Percentiles rank a stretch among this genome's conserved stretches.
These are phyloP conservation scores for Taiozyma sp. DNA, from an alignment of 1,139 yeast genomes.

Conservation along the genomic window DNA sequence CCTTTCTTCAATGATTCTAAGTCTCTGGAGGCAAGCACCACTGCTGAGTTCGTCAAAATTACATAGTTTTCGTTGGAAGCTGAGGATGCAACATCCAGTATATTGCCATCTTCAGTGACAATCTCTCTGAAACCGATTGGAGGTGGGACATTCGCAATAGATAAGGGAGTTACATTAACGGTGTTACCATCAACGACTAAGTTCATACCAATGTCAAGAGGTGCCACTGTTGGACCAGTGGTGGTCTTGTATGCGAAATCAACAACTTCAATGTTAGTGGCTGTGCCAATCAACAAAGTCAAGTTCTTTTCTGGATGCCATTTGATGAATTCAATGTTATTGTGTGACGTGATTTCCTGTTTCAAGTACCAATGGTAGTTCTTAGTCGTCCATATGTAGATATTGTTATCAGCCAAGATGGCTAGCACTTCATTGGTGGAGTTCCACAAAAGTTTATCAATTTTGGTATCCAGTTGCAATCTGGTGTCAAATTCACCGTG, in stretches of 20 bases:
- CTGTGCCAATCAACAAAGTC: conserved; percentile 60
- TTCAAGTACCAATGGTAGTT: conserved; percentile 96
- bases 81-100: conserved; percentile 61
- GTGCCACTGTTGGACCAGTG: conserved; percentile 63
- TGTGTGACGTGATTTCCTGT: conserved; percentile 49
- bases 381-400: conserved; percentile 87
- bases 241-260: conserved; percentile 63
- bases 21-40: conserved; percentile 38
- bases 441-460: conserved; percentile 72
- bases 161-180: conserved; percentile 76
- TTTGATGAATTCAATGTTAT: conserved; percentile 43
- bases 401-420: conserved; percentile 49
- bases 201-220: conserved; percentile 72
- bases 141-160: conserved; percentile 90
- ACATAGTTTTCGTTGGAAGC: conserved; percentile 56
- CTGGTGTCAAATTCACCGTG: conserved; percentile 82
- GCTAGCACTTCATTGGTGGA: conserved; percentile 76
- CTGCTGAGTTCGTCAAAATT: conserved; percentile 40
- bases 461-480: conserved; percentile 38
- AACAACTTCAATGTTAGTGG: conserved; percentile 48
- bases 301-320: conserved; percentile 93
- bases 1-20: conserved; percentile 33
- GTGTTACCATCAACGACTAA: conserved; percentile 74
- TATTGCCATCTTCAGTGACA: conserved; percentile 40
- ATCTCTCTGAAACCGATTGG: conserved; percentile 77